Evolutionary conservation across 345 rosid genomes (phyloP), one percentile per base, ranked within the genome.

Genomic region (Ailanthus altissimus): DNA sequence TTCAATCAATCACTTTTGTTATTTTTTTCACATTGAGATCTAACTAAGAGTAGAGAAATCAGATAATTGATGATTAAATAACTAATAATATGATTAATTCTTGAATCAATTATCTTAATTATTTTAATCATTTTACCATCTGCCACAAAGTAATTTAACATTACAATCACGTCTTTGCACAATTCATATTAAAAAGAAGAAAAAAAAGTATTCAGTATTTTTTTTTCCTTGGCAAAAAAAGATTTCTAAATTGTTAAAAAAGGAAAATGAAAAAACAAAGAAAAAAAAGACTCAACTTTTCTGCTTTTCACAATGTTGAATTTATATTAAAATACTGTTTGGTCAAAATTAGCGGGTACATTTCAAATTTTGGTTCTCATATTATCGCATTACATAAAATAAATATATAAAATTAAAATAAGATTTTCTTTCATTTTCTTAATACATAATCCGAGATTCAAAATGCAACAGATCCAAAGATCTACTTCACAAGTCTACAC

Each of bases 381-480:
- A 23, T 46, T 23, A 11, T 1, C 38, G 21, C 32, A 67, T 67
- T 67, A 46, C 47, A 25, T 13, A 43, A 54, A 20, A 54, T 54
- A 20, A 50, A 50, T 15, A 50, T 2, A 15, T 26, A 4, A 62
- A 32, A 13, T 62, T 2, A 63, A 23, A 42, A 65, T 9, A 28
- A n/a, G n/a, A 59, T 32, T 32, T 32, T 32, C 38, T 1, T 32
- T 32, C 38, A 32, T 32, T 32, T 32, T 60, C 15, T 60, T 4
- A 60, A 16, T 60, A 60, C 49, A 21, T 21, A 12, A 45, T 43
- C 49, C 38, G 23, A 42, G 15, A 21, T 74, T 61, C 59, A 74
- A 49, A 74, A 74, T 36, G 77, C 77, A 43, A 32, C 25, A 45
- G 81, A 85, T 83, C 81, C 45, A 84, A 78, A 69, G 73, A 80